These are phyloP conservation scores for Pulveroboletus sp. DNA, from an alignment of 768 basidiomycete genomes.

Conservation along the genomic window DNA sequence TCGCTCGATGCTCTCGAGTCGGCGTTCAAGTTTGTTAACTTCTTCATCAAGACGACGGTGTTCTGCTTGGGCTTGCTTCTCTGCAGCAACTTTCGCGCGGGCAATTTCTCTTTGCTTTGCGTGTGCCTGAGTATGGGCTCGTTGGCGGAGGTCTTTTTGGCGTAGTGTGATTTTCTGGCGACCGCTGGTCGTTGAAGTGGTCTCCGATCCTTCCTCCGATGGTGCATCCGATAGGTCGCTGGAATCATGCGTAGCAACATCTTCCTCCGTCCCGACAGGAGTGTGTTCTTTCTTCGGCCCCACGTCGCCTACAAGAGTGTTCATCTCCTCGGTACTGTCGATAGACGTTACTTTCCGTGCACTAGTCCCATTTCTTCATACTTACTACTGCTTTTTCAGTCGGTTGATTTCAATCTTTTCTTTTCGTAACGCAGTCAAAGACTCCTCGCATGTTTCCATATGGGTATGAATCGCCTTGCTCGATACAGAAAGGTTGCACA, in stretches of 20 bases:
- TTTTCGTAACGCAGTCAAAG: constrained; percentile 88
- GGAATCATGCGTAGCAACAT: constrained; percentile 56
- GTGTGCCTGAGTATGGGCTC: constrained; percentile 51
- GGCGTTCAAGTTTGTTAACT: constrained; percentile 72
- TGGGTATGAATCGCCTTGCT: constrained; percentile 84
- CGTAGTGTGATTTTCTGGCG: constrained; percentile 43
- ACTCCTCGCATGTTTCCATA: constrained; percentile 87
- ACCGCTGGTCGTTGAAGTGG: constrained; percentile 40
- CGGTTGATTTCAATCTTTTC: constrained; percentile 95
- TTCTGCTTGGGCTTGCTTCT: constrained; percentile 78
- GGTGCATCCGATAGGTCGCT: constrained; percentile 71
- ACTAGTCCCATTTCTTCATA: constrained; percentile 15
- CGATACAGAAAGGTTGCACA: constrained; percentile 86
- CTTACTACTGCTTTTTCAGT: constrained; percentile 83
- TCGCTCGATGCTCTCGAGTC: constrained; percentile 83
- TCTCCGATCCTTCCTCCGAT: constrained; percentile 60
- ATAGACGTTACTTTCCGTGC: constrained; percentile 12
- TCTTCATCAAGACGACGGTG: constrained; percentile 85
- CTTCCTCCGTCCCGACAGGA: constrained; percentile 43
- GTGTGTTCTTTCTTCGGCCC: constrained; percentile 44
- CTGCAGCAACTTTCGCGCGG: constrained; percentile 69
- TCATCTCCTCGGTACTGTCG: constrained; percentile 70
- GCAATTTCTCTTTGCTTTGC: constrained; percentile 81
- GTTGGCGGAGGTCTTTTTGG: constrained; percentile 49
- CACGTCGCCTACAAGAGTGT: constrained; percentile 50